Evolutionary conservation across 202 grass and related monocot genomes (phyloP).

Genomic region (Cymbopogon flexuosus): DNA sequence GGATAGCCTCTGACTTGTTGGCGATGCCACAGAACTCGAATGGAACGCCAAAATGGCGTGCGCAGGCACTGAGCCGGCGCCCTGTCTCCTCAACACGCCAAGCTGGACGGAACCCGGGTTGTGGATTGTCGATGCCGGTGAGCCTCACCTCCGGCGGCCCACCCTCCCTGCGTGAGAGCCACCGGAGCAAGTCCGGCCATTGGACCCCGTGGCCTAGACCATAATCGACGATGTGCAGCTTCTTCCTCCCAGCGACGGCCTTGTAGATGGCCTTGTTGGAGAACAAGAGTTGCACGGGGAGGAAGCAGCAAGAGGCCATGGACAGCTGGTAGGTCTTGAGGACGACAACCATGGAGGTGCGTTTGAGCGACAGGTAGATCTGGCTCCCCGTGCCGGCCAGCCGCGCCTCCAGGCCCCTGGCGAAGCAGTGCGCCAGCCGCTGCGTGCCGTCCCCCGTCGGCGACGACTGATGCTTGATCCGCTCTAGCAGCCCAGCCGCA

Average conservation of each 20-base stretch:
- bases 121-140: constrained; percentile 62
- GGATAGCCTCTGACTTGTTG: constrained; percentile 42
- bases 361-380: constrained; percentile 49
- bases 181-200: constrained; percentile 49
- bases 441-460: constrained; percentile 45
- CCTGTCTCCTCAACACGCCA: constrained; percentile 56
- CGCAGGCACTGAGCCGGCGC: constrained; percentile 41
- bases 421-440: constrained; percentile 61
- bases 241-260: constrained; percentile 26
- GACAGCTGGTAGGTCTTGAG: constrained; percentile 58
- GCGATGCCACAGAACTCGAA: constrained; percentile 52
- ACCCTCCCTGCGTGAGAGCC: constrained; percentile 23
- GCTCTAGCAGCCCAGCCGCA: constrained; percentile 42
- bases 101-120: constrained; percentile 59
- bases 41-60: constrained; percentile 35
- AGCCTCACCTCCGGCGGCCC: constrained; percentile 57
- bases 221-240: constrained; percentile 61
- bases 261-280: constrained; percentile 37
- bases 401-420: constrained; percentile 56
- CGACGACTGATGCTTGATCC: constrained; percentile 51
- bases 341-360: constrained; percentile 24
- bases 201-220: constrained; percentile 58
- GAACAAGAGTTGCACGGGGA: constrained; percentile 29
- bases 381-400: constrained; percentile 58
- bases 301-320: constrained; percentile 49